phyloP scores from a whole-genome alignment of 2,329 filamentous ascomycete genomes.

The Leptographium galeiforme region DNA sequence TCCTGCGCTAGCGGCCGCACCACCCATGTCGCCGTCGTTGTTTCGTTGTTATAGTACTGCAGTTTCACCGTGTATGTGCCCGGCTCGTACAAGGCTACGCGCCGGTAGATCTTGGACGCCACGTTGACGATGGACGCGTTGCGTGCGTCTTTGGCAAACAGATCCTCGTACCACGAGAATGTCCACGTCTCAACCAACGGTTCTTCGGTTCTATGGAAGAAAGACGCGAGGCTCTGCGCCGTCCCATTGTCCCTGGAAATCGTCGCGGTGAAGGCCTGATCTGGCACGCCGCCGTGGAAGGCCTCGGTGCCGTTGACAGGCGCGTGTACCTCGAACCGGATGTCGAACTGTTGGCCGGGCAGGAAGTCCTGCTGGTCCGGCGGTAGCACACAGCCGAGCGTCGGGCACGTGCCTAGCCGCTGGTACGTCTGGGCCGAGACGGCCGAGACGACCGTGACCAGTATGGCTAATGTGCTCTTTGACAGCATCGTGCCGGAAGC shows the following conservation, averaged over 20 bases:
- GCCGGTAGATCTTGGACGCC: slow-evolving; percentile 64
- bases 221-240: slow-evolving; percentile 1
- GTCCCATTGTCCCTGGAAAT: not conserved
- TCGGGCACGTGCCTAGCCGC: slow-evolving; percentile 44
- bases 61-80: slow-evolving; percentile 67
- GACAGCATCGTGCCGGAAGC: not conserved
- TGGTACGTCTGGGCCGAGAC: slow-evolving; percentile 37
- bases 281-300: slow-evolving; percentile 23
- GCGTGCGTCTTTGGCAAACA: slow-evolving; percentile 60
- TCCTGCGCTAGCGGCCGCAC: slow-evolving; percentile 56
- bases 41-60: slow-evolving; percentile 59
- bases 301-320: slow-evolving; percentile 25
- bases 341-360: slow-evolving; percentile 31
- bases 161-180: slow-evolving; percentile 75
- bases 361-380: slow-evolving; percentile 65
- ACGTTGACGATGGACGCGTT: slow-evolving; percentile 66
- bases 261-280: slow-evolving; percentile 7
- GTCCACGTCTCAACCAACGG: slow-evolving; percentile 53
- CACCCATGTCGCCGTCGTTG: slow-evolving; percentile 61
- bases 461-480: not conserved
- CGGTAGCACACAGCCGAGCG: slow-evolving; percentile 45
- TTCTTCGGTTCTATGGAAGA: slow-evolving; percentile 11
- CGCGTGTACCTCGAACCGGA: slow-evolving; percentile 44
- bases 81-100: slow-evolving; percentile 62
- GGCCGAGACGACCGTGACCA: not conserved